Conservation (phyloP, 176 grass and related monocot species). For the Eleusine coracana region DNA sequence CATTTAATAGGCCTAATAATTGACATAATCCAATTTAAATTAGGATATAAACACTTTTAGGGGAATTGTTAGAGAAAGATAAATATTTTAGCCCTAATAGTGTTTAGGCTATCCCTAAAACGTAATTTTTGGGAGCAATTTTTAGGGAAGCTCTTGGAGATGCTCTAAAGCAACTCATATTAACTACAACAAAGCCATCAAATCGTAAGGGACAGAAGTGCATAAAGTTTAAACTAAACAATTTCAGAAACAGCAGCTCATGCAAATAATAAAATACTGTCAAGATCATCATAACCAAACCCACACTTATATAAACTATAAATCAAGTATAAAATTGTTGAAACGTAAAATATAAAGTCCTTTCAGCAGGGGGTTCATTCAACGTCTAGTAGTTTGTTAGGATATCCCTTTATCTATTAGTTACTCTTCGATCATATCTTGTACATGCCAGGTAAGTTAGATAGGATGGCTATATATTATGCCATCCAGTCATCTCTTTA, state of each 20-base stretch:
- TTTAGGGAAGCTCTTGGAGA: too few species aligned
- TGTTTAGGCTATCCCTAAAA: too few species aligned
- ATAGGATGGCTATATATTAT: not conserved
- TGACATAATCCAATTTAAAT: too few species aligned
- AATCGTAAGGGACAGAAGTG: not conserved
- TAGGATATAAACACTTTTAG: too few species aligned
- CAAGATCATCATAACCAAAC: not conserved
- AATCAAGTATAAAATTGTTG: not conserved
- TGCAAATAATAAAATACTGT: not conserved
- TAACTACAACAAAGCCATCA: not conserved
- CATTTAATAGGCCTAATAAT: too few species aligned
- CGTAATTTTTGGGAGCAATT: too few species aligned
- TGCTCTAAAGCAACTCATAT: not conserved
- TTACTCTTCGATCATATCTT: not conserved
- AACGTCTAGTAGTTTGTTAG: not conserved
- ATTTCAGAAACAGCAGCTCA: conserved; percentile 4
- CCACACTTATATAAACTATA: not conserved
- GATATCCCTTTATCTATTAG: not conserved
- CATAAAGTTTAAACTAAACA: conserved; percentile 1
- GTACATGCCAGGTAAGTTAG: not conserved
- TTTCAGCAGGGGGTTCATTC: not conserved
- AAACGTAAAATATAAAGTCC: not conserved
- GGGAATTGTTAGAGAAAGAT: too few species aligned
- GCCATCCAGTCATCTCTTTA: not conserved
- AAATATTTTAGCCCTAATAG: too few species aligned